Conservation (phyloP, 352 stramenopile genomes). For the Phytophthora boehmeriae region DNA sequence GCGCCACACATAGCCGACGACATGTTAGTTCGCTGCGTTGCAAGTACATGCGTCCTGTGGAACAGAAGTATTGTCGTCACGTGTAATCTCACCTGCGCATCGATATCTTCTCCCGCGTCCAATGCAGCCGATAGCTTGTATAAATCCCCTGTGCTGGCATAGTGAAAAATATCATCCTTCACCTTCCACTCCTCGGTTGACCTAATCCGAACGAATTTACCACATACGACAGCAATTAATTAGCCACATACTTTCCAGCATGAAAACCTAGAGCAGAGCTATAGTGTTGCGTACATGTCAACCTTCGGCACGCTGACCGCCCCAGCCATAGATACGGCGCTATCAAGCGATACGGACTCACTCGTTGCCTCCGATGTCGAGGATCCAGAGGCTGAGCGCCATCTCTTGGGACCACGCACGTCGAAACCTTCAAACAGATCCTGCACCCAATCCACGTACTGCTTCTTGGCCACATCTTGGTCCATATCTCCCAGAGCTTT, state of each 20-base stretch:
- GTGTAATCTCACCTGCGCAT: constrained; percentile 54
- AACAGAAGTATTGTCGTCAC: neutral
- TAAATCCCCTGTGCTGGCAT: constrained; percentile 66
- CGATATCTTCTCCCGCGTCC: constrained; percentile 45
- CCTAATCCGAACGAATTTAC: constrained; percentile 20
- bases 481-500: constrained; percentile 62
- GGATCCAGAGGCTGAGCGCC: constrained; percentile 17
- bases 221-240: constrained; percentile 1
- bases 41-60: too few relatives aligned
- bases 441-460: constrained; percentile 74
- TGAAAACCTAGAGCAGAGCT: neutral
- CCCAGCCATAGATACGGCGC: constrained; percentile 55
- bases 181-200: constrained; percentile 83
- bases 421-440: constrained; percentile 78
- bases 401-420: constrained; percentile 37
- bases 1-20: neutral
- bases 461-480: constrained; percentile 56
- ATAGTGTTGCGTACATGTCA: constrained; percentile 58
- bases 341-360: constrained; percentile 39
- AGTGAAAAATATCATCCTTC: constrained; percentile 74
- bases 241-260: neutral
- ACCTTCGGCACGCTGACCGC: constrained; percentile 70
- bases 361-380: constrained; percentile 29
- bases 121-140: constrained; percentile 55
- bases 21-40: neutral